Percentiles rank a stretch among this genome's conserved stretches.
Conservation (phyloP, 1,284 basidiomycete genomes). For the Leccinum solheimii region DNA sequence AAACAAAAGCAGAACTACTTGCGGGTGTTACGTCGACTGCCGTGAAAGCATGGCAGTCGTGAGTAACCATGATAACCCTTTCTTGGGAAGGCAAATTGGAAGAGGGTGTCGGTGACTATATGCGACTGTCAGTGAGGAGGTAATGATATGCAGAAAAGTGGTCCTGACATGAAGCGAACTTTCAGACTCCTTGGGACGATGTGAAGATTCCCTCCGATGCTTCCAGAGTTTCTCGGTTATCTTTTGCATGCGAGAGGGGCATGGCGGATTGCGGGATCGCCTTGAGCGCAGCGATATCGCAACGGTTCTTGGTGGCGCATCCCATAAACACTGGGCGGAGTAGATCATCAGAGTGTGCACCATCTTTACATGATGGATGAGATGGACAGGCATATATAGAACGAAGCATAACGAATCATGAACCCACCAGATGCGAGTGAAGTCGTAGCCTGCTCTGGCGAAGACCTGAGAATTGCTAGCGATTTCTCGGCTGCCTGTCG, state of each 20-base stretch:
- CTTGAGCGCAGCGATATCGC: too few relatives aligned
- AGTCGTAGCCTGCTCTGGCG: too few relatives aligned
- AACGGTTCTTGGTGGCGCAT: too few relatives aligned
- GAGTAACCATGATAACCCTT: slow-evolving; percentile 73
- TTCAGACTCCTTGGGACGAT: slow-evolving; percentile 34
- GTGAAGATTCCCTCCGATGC: slow-evolving; percentile 29
- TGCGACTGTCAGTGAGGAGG: slow-evolving; percentile 12
- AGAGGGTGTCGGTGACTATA: slow-evolving; percentile 34
- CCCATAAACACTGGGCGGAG: too few relatives aligned
- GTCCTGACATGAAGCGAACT: slow-evolving; percentile 29
- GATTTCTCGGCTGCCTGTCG: too few relatives aligned
- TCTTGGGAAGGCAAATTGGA: slow-evolving; percentile 32
- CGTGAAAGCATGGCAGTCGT: slow-evolving; percentile 79
- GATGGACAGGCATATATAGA: too few relatives aligned
- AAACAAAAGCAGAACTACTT: slow-evolving; percentile 69
- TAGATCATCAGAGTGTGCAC: too few relatives aligned
- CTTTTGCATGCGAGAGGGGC: slow-evolving; percentile 31
- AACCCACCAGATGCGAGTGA: too few relatives aligned
- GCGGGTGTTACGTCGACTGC: slow-evolving; percentile 78
- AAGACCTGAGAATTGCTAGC: too few relatives aligned
- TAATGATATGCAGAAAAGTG: not conserved
- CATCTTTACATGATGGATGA: too few relatives aligned
- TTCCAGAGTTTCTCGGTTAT: slow-evolving; percentile 30
- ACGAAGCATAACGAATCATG: too few relatives aligned
- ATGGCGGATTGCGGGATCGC: too few relatives aligned